Percentiles rank a stretch among this genome's conserved stretches.
Evolutionary conservation across 2,329 filamentous ascomycete genomes (phyloP).

Genomic region (Fusarium lyarnte): DNA sequence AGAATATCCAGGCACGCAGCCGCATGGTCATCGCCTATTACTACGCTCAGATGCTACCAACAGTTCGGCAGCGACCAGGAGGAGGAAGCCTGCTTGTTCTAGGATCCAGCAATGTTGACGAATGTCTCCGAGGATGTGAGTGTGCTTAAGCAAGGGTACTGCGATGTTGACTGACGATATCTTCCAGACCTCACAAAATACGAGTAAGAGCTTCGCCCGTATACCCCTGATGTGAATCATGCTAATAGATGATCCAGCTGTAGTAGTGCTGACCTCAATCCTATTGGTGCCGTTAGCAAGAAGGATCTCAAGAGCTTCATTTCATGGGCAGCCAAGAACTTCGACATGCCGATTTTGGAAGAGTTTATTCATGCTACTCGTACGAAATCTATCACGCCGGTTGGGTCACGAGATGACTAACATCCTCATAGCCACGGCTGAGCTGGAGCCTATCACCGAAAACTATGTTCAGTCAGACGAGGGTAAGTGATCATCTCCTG

Average conservation of each 20-base stretch:
- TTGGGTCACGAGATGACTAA: not conserved
- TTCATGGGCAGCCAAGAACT: conserved; percentile 62
- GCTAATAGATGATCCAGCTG: conserved; percentile 3
- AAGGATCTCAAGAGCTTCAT: conserved; percentile 74
- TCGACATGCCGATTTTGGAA: conserved; percentile 68
- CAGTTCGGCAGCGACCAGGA: conserved; percentile 34
- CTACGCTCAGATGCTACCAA: conserved; percentile 52
- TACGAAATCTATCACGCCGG: conserved; percentile 40
- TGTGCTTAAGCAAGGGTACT: not conserved
- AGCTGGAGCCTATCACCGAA: conserved; percentile 55
- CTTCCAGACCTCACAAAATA: conserved; percentile 33
- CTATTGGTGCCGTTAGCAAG: conserved; percentile 54
- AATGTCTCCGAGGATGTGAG: conserved; percentile 30
- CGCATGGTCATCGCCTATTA: conserved; percentile 28
- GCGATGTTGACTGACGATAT: not conserved
- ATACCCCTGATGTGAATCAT: not conserved
- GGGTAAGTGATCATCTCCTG: not conserved
- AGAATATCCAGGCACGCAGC: conserved; percentile 26
- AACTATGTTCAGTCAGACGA: conserved; percentile 34
- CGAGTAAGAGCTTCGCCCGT: conserved; percentile 14
- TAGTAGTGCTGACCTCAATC: conserved; percentile 54
- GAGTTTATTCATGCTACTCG: conserved; percentile 69
- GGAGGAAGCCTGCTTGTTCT: conserved; percentile 43
- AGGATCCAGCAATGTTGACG: conserved; percentile 44
- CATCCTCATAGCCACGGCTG: conserved; percentile 48